phyloP scores from a whole-genome alignment of 352 stramenopile genomes.

The Globisporangium alternatum region DNA sequence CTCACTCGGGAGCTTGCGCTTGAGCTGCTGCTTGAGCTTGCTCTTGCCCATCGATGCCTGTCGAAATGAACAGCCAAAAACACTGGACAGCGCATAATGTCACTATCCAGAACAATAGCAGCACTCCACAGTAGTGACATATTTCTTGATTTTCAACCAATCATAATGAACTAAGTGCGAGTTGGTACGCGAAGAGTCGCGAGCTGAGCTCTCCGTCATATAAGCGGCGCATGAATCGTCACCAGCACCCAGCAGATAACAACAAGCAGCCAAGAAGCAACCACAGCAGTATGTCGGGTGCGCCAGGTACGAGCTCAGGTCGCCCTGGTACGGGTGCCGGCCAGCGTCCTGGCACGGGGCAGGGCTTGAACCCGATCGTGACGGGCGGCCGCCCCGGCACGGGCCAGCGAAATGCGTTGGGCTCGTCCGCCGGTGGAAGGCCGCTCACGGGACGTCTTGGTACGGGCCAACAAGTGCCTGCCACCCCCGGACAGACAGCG shows the following conservation, averaged over 20 bases:
- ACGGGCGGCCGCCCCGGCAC: slow-evolving; percentile 42
- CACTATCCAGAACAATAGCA: slow-evolving; percentile 1
- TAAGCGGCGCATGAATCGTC: neutral
- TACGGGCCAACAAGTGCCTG: slow-evolving; percentile 51
- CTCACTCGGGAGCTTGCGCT: slow-evolving; percentile 20
- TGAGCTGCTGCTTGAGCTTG: slow-evolving; percentile 34
- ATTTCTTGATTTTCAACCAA: neutral
- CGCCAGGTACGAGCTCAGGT: slow-evolving; percentile 52
- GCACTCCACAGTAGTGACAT: neutral
- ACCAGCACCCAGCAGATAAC: neutral
- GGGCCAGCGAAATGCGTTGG: slow-evolving; percentile 44
- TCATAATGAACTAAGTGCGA: neutral
- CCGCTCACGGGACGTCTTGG: slow-evolving; percentile 56
- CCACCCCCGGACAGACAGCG: slow-evolving; percentile 62
- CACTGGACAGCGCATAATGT: neutral
- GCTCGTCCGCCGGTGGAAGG: slow-evolving; percentile 44
- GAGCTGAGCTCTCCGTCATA: neutral
- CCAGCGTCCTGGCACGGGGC: slow-evolving; percentile 52
- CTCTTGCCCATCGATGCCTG: slow-evolving; percentile 40
- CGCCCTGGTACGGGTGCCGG: slow-evolving; percentile 48
- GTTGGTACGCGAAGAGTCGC: neutral
- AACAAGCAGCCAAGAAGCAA: neutral
- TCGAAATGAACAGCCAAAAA: neutral
- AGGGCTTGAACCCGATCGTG: slow-evolving; percentile 60
- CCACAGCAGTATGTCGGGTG: slow-evolving; percentile 24